Conservation (phyloP, 805 yeast genomes). For the Helenozyma rhizophorensis region DNA sequence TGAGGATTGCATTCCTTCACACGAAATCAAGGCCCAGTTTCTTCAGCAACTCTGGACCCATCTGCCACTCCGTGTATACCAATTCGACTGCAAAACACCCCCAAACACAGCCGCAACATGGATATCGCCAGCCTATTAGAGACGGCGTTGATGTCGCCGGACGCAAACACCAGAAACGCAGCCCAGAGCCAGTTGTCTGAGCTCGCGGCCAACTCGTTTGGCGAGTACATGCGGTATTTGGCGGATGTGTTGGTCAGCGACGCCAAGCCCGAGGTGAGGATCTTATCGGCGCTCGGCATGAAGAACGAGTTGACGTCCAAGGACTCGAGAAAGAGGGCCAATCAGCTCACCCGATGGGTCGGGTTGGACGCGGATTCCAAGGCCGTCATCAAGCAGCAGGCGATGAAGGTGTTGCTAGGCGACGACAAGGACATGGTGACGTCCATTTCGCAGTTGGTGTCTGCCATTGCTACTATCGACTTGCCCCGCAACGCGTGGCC, state of each 20-base stretch:
- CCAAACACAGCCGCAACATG: too few relatives aligned
- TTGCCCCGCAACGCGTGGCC: slow-evolving; percentile 87
- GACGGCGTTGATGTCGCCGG: slow-evolving; percentile 68
- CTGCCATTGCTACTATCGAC: slow-evolving; percentile 96
- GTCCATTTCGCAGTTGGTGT: slow-evolving; percentile 88
- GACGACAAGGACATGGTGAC: slow-evolving; percentile 76
- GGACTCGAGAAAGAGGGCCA: slow-evolving; percentile 53
- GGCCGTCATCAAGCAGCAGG: slow-evolving; percentile 57
- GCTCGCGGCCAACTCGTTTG: slow-evolving; percentile 72
- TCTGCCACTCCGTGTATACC: too few relatives aligned
- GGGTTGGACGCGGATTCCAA: slow-evolving; percentile 52
- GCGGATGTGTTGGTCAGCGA: slow-evolving; percentile 69
- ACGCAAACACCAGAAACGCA: slow-evolving; percentile 60
- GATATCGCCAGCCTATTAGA: slow-evolving; percentile 68
- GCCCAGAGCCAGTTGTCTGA: slow-evolving; percentile 76
- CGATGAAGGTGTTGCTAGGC: slow-evolving; percentile 57
- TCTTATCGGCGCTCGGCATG: slow-evolving; percentile 82
- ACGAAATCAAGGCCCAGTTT: too few relatives aligned
- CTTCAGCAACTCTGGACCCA: too few relatives aligned
- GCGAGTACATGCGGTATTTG: slow-evolving; percentile 64
- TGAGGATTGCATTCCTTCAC: too few relatives aligned
- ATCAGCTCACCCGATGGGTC: slow-evolving; percentile 73
- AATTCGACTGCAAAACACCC: too few relatives aligned
- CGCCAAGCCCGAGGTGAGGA: slow-evolving; percentile 74
- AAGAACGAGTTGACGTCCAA: slow-evolving; percentile 88